Conservation (phyloP, 75 land plant species). For the Picea glauca region DNA sequence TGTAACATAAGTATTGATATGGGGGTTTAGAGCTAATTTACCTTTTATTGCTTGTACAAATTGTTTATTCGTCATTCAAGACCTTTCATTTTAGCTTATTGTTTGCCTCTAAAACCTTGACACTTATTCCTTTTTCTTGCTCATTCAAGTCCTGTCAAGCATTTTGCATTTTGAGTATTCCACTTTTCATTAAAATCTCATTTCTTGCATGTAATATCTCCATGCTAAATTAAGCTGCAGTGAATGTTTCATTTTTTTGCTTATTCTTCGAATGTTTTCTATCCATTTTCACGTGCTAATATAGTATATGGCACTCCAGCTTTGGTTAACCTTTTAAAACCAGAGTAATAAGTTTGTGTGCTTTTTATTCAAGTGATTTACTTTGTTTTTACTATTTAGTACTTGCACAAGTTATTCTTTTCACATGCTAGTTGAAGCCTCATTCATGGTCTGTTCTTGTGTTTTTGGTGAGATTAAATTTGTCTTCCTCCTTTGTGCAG, state of each 20-base stretch:
- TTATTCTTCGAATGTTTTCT: no score
- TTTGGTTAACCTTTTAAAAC: background rate
- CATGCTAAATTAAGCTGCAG: background rate
- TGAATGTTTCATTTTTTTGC: background rate
- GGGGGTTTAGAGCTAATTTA: background rate
- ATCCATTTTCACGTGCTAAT: no score
- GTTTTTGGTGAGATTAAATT: background rate
- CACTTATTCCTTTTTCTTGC: background rate
- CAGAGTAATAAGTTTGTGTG: background rate
- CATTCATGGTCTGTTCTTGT: no score
- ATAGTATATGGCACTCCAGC: no score
- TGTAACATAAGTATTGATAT: no score
- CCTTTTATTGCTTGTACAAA: background rate
- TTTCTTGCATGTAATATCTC: background rate
- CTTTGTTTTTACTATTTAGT: background rate
- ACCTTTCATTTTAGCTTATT: background rate
- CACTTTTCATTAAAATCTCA: background rate
- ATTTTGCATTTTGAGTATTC: background rate
- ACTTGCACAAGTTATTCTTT: no score
- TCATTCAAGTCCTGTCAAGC: background rate
- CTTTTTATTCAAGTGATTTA: background rate
- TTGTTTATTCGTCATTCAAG: background rate
- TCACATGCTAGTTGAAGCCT: no score
- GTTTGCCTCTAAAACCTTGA: background rate
- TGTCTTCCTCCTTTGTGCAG: slow-evolving; percentile 31